Conservation (phyloP, 2,329 filamentous ascomycete species). For the Fusarium continuum region DNA sequence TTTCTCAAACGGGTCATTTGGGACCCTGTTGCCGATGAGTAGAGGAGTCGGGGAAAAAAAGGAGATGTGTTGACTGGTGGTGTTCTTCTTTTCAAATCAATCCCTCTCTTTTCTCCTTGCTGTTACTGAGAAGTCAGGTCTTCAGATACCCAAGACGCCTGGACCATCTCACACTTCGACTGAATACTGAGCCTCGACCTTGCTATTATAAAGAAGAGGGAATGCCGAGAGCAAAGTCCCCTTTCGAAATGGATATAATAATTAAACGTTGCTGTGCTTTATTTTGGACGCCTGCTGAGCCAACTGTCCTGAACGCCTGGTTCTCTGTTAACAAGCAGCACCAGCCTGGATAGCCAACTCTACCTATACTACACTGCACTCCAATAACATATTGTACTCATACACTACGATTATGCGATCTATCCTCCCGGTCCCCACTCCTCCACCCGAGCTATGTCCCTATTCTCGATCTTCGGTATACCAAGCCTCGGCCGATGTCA, state of each 20-base stretch:
- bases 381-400: neutral
- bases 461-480: conserved; percentile 43
- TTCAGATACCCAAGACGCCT: neutral
- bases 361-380: neutral
- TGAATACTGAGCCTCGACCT: conserved; percentile 2
- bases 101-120: neutral
- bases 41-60: neutral
- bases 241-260: conserved; percentile 28
- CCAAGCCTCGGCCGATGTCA: conserved; percentile 49
- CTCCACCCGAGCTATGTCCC: conserved; percentile 40
- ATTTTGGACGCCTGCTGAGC: neutral
- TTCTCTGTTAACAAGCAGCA: conserved; percentile 1
- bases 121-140: neutral
- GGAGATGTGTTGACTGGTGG: no score
- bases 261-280: conserved; percentile 5
- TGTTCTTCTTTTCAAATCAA: neutral
- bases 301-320: neutral
- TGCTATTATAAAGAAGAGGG: neutral
- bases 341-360: conserved; percentile 4
- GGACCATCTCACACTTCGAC: neutral
- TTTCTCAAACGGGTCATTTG: conserved; percentile 11
- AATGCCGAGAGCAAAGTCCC: neutral
- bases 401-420: conserved; percentile 26
- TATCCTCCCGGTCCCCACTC: conserved; percentile 33
- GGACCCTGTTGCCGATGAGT: neutral